Conservation (phyloP, 768 basidiomycete species). For the Hypsizygus marmoreus region DNA sequence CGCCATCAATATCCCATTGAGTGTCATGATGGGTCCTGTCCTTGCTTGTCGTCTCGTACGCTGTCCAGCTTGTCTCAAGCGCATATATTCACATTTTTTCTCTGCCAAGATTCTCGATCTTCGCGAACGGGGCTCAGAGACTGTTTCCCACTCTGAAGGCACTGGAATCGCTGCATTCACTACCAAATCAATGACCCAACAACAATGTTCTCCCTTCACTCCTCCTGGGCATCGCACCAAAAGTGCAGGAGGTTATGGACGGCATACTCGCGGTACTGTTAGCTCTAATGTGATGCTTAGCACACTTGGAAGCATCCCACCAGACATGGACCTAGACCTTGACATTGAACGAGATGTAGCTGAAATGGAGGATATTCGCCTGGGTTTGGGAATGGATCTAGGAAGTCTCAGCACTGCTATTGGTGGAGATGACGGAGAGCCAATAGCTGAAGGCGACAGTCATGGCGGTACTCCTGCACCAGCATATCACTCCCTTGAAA, state of each 20-base stretch:
- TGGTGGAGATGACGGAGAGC: constrained; percentile 54
- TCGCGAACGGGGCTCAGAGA: constrained; percentile 79
- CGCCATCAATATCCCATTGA: constrained; percentile 81
- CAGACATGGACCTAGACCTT: constrained; percentile 47
- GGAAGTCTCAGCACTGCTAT: constrained; percentile 52
- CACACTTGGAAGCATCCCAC: constrained; percentile 60
- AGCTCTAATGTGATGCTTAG: constrained; percentile 66
- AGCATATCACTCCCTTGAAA: constrained; percentile 53
- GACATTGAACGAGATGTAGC: constrained; percentile 54
- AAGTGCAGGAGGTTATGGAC: constrained; percentile 34
- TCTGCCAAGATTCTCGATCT: constrained; percentile 70
- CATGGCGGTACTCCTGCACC: constrained; percentile 53
- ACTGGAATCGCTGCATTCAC: constrained; percentile 68
- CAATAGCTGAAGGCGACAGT: constrained; percentile 45
- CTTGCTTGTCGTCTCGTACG: constrained; percentile 77
- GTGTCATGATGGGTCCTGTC: constrained; percentile 80
- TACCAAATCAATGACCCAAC: constrained; percentile 60
- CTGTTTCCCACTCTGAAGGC: constrained; percentile 74
- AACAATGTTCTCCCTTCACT: constrained; percentile 56
- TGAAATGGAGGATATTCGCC: constrained; percentile 60
- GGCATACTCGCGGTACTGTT: constrained; percentile 48
- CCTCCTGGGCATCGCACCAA: constrained; percentile 51
- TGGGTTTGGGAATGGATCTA: constrained; percentile 54
- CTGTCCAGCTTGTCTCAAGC: background rate
- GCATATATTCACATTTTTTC: constrained; percentile 8